These are phyloP conservation scores for Rhypophila decipiens DNA, from an alignment of 495 filamentous ascomycete species.

Conservation along the genomic window DNA sequence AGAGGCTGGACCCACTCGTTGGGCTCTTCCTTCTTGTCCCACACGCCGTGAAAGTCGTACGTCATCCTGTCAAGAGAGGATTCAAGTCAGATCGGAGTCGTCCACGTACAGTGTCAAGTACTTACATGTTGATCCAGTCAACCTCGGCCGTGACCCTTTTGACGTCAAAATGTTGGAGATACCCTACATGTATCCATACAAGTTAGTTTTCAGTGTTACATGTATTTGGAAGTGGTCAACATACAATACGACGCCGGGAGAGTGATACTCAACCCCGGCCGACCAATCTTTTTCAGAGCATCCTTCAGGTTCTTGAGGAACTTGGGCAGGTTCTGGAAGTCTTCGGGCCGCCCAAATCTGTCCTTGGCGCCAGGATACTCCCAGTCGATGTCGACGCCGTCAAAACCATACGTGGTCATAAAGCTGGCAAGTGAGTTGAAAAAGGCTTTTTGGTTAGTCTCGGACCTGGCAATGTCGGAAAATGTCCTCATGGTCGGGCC, in stretches of 20 bases:
- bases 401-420: constrained; percentile 13
- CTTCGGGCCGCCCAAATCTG: constrained; percentile 26
- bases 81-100: too few species aligned
- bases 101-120: too few species aligned
- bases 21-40: constrained; percentile 22
- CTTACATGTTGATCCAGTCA: constrained; percentile 52
- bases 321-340: constrained; percentile 31
- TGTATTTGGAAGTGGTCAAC: too few species aligned
- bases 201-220: too few species aligned
- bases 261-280: not conserved
- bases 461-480: constrained; percentile 14
- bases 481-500: constrained; percentile 21
- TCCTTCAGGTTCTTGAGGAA: not conserved
- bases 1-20: constrained; percentile 8
- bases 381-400: constrained; percentile 54
- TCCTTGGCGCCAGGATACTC: constrained; percentile 41
- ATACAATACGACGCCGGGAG: constrained; percentile 26
- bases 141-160: constrained; percentile 26
- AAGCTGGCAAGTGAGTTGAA: constrained; percentile 7
- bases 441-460: constrained; percentile 15
- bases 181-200: too few species aligned
- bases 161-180: not conserved
- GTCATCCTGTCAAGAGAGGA: too few species aligned
- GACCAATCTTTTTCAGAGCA: not conserved
- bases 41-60: constrained; percentile 41